Evolutionary conservation across 202 grass and related monocot species (phyloP).

Genomic region (Musa balbisiana): DNA sequence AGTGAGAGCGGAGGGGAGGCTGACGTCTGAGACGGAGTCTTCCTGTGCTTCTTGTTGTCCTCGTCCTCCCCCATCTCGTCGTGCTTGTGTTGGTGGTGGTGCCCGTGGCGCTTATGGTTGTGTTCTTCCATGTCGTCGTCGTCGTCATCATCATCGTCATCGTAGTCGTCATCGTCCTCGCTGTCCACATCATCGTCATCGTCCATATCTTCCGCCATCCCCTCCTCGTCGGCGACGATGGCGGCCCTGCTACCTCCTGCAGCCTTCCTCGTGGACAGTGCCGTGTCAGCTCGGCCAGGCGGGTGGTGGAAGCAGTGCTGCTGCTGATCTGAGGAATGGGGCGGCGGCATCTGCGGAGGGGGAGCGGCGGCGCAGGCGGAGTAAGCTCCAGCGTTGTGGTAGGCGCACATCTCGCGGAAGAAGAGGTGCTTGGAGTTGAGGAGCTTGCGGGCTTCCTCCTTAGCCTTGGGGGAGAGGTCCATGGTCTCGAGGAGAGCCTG

Average conservation of each 20-base stretch:
- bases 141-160: slow-evolving; percentile 8
- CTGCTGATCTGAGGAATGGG: slow-evolving; percentile 1
- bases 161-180: not conserved
- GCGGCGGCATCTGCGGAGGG: not conserved
- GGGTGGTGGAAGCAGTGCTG: slow-evolving; percentile 18
- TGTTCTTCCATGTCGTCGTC: slow-evolving; percentile 9
- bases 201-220: not conserved
- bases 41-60: slow-evolving; percentile 4
- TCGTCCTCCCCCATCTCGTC: slow-evolving; percentile 1
- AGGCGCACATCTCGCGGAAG: slow-evolving; percentile 22
- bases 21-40: slow-evolving; percentile 11
- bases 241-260: not conserved
- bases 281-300: not conserved
- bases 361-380: not conserved
- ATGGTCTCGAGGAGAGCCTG: slow-evolving; percentile 19
- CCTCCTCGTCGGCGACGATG: not conserved
- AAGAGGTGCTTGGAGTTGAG: slow-evolving; percentile 27
- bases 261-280: not conserved
- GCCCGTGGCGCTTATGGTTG: not conserved
- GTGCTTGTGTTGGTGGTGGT: not conserved
- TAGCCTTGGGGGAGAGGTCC: slow-evolving; percentile 6
- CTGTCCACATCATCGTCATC: slow-evolving; percentile 6
- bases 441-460: slow-evolving; percentile 22
- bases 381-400: slow-evolving; percentile 8
- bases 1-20: slow-evolving; percentile 43